Percentiles rank a stretch among this genome's conserved stretches.
These are phyloP conservation scores for Cryptosporidium felis DNA, from an alignment of 169 alveolate species.

Conservation along the genomic window DNA sequence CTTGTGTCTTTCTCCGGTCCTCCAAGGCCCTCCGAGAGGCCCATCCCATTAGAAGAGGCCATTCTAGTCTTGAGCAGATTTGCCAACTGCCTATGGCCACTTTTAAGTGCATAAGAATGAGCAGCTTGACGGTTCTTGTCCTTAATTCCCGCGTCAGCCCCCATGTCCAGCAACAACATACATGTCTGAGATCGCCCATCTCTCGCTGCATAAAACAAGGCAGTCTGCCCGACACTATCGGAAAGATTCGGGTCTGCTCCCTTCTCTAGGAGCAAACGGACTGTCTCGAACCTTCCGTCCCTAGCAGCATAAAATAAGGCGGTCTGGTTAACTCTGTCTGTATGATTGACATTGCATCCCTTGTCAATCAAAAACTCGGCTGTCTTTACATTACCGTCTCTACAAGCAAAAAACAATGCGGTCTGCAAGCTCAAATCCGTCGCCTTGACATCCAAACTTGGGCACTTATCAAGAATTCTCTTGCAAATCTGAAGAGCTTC, in stretches of 20 bases:
- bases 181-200: constrained; percentile 90
- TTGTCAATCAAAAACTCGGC: constrained; percentile 83
- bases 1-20: neutral
- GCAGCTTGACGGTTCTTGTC: constrained; percentile 90
- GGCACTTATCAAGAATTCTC: constrained; percentile 80
- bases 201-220: constrained; percentile 91
- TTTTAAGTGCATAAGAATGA: constrained; percentile 87
- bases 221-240: constrained; percentile 89
- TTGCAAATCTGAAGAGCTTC: constrained; percentile 86
- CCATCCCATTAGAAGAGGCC: neutral
- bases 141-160: constrained; percentile 84
- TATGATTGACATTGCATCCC: constrained; percentile 90
- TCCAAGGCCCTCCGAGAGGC: constrained; percentile 2
- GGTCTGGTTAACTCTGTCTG: constrained; percentile 89
- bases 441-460: constrained; percentile 80
- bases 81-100: constrained; percentile 87
- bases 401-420: constrained; percentile 91
- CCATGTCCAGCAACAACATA: constrained; percentile 85
- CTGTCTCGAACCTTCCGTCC: constrained; percentile 88
- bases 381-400: constrained; percentile 89
- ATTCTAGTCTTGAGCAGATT: constrained; percentile 76
- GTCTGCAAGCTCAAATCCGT: constrained; percentile 89
- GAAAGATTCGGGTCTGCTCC: constrained; percentile 87
- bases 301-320: constrained; percentile 91
- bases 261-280: constrained; percentile 78